Evolutionary conservation across 306 rosid genomes (phyloP).

Genomic region (Quercus alba): DNA sequence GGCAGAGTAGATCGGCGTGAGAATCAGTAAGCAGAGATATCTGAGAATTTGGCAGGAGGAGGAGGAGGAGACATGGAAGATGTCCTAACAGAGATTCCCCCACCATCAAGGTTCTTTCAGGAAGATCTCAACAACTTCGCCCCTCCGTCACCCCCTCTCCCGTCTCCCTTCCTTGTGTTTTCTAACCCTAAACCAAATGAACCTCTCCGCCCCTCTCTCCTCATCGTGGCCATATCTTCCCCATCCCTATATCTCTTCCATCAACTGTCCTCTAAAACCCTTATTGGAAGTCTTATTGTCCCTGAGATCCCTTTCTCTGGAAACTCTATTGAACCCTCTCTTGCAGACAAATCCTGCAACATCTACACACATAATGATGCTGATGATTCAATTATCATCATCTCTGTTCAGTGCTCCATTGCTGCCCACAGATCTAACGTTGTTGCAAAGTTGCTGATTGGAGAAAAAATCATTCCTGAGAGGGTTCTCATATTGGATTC

Average conservation of each 20-base stretch:
- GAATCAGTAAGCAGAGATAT: no score
- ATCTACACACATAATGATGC: constrained; percentile 36
- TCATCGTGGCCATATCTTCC: constrained; percentile 62
- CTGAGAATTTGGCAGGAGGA: no score
- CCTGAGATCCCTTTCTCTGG: constrained; percentile 58
- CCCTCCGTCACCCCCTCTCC: constrained; percentile 51
- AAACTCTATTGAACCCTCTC: constrained; percentile 41
- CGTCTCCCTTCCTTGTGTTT: constrained; percentile 63
- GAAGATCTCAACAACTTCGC: constrained; percentile 84
- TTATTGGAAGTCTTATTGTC: constrained; percentile 61
- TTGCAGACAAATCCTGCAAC: constrained; percentile 38
- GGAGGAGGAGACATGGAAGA: constrained; percentile 58
- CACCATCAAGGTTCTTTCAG: constrained; percentile 72
- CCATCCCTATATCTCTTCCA: constrained; percentile 60
- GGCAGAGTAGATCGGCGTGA: no score
- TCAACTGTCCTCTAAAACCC: constrained; percentile 29
- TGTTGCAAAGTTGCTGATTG: constrained; percentile 47
- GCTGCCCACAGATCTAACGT: constrained; percentile 46
- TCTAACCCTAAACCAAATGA: constrained; percentile 20
- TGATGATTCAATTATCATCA: constrained; percentile 31
- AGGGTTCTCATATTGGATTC: constrained; percentile 61
- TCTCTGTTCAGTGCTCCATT: constrained; percentile 38
- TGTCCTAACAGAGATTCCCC: constrained; percentile 72
- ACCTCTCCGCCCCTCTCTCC: constrained; percentile 66
- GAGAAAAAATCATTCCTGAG: constrained; percentile 36